These are phyloP conservation scores for Ophiostoma ips DNA, from an alignment of 2,329 filamentous ascomycete genomes.

Conservation along the genomic window DNA sequence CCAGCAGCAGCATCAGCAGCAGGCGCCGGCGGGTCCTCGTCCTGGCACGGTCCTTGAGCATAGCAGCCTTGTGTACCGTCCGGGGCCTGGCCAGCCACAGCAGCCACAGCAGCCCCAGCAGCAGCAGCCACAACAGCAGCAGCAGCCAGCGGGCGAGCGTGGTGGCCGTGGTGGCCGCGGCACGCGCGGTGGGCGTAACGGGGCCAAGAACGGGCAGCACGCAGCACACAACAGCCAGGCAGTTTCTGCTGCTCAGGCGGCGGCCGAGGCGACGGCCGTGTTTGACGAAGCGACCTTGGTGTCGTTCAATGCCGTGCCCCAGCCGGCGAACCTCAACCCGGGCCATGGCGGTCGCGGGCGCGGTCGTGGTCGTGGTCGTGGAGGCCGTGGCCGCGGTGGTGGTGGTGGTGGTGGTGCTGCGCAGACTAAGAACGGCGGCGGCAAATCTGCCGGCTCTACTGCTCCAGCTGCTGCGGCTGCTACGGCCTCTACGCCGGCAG, in stretches of 20 bases:
- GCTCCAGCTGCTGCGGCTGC: too few species aligned
- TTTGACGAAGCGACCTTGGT: slow-evolving; percentile 18
- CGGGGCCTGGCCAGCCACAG: slow-evolving; percentile 15
- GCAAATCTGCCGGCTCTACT: background rate
- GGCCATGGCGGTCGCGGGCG: slow-evolving; percentile 26
- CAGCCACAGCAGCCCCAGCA: slow-evolving; percentile 4
- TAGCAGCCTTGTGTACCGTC: slow-evolving; percentile 38
- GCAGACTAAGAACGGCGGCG: background rate
- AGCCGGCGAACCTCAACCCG: slow-evolving; percentile 41
- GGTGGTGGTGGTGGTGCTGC: slow-evolving; percentile 23
- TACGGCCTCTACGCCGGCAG: background rate
- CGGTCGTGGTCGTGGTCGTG: slow-evolving; percentile 25
- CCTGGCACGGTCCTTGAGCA: slow-evolving; percentile 29
- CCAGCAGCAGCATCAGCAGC: slow-evolving; percentile 11
- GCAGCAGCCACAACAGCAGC: slow-evolving; percentile 12
- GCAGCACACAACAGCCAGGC: background rate
- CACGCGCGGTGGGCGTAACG: slow-evolving; percentile 2
- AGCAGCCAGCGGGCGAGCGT: slow-evolving; percentile 2
- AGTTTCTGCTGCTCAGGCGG: background rate
- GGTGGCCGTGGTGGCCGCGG: slow-evolving; percentile 5
- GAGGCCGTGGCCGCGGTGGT: slow-evolving; percentile 26
- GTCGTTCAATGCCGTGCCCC: slow-evolving; percentile 43
- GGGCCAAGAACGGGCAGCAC: background rate
- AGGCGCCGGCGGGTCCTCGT: slow-evolving; percentile 14
- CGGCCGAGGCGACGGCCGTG: slow-evolving; percentile 8